These are phyloP conservation scores for Hymenochaete sp. DNA, from an alignment of 1,284 basidiomycete species.

Conservation along the genomic window DNA sequence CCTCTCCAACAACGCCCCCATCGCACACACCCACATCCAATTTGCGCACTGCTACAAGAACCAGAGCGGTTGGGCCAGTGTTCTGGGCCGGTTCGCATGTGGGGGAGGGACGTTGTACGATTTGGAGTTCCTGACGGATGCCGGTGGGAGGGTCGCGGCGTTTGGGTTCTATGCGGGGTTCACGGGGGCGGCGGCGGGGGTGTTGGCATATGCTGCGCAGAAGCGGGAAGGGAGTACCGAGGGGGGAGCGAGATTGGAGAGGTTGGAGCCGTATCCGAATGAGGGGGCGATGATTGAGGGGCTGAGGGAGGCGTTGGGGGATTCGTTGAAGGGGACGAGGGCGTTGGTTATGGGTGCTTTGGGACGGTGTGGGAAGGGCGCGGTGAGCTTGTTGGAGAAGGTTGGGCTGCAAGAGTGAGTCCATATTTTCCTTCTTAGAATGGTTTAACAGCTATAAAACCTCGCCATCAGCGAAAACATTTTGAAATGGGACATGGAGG, in stretches of 20 bases:
- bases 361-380: constrained; percentile 94
- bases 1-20: constrained; percentile 62
- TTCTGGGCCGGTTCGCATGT: constrained; percentile 81
- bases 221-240: constrained; percentile 46
- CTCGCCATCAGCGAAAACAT: constrained; percentile 72
- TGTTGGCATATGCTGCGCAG: constrained; percentile 73
- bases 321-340: constrained; percentile 68
- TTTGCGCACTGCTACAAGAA: constrained; percentile 99
- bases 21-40: constrained; percentile 94
- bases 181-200: constrained; percentile 91
- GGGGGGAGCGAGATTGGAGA: constrained; percentile 48
- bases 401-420: constrained; percentile 80
- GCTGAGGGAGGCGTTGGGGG: constrained; percentile 65
- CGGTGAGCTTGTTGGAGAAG: constrained; percentile 91
- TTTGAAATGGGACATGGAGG: constrained; percentile 94
- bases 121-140: constrained; percentile 92
- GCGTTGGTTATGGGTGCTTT: constrained; percentile 95
- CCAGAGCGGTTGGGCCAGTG: constrained; percentile 88
- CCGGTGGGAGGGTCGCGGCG: constrained; percentile 85
- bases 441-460: neutral
- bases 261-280: constrained; percentile 73
- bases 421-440: neutral
- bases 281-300: constrained; percentile 73
- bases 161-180: constrained; percentile 99
- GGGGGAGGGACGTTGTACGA: constrained; percentile 92